Evolutionary conservation across 352 stramenopile species (phyloP).

Genomic region (Globisporangium nagaii): DNA sequence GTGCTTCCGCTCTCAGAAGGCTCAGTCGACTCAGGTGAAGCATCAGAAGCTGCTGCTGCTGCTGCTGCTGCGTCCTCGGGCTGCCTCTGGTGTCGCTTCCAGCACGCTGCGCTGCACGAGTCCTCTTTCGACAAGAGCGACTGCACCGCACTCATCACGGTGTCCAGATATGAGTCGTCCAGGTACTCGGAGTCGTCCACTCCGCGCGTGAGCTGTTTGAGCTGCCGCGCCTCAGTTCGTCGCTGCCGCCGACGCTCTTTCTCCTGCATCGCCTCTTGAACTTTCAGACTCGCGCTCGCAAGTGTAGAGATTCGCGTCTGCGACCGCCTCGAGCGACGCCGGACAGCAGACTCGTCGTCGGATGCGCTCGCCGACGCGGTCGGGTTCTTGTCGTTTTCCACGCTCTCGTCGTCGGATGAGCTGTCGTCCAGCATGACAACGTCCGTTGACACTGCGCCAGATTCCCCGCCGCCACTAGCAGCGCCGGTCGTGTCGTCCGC

Average conservation of each 20-base stretch:
- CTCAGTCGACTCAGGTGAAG: not conserved
- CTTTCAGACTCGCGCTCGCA: slow-evolving; percentile 48
- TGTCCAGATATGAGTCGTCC: slow-evolving; percentile 50
- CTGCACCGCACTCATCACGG: slow-evolving; percentile 21
- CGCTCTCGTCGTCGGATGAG: slow-evolving; percentile 12
- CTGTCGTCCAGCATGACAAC: slow-evolving; percentile 21
- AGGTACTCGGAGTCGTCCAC: slow-evolving; percentile 64
- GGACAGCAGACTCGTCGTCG: slow-evolving; percentile 16
- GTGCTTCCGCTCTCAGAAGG: not conserved
- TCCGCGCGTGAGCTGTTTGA: slow-evolving; percentile 33
- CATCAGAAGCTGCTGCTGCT: not conserved
- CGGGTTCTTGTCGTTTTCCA: slow-evolving; percentile 20
- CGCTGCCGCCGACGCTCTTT: slow-evolving; percentile 25
- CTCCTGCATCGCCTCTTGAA: slow-evolving; percentile 60
- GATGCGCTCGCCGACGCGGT: slow-evolving; percentile 12
- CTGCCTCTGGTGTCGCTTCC: slow-evolving; percentile 17
- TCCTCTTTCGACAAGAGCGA: slow-evolving; percentile 10
- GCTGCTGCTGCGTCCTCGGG: not conserved
- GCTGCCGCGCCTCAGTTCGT: slow-evolving; percentile 16
- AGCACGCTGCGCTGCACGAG: slow-evolving; percentile 36
- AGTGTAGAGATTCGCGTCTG: slow-evolving; percentile 58
- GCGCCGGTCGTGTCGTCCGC: not conserved
- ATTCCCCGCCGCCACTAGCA: not conserved
- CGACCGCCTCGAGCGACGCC: slow-evolving; percentile 49
- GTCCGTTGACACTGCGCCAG: not conserved